Percentiles rank a stretch among this genome's conserved stretches.
Evolutionary conservation across 768 basidiomycete genomes (phyloP).

Genomic region (Phlebiopsis flavidoalba): DNA sequence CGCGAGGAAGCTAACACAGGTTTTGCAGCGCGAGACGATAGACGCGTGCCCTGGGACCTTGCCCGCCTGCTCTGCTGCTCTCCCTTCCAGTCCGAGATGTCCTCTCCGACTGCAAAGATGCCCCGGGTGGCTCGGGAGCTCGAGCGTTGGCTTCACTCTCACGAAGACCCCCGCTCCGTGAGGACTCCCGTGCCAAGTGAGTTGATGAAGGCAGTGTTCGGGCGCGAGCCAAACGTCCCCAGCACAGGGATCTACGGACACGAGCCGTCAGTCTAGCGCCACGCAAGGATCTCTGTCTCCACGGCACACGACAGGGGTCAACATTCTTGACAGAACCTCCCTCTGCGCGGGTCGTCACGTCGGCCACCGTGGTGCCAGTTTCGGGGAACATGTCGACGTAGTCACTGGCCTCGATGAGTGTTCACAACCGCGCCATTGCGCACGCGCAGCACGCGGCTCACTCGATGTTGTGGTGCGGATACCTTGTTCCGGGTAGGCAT

Average conservation of each 20-base stretch:
- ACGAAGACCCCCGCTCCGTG: conserved; percentile 36
- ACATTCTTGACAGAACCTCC: conserved; percentile 38
- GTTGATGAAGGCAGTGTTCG: conserved; percentile 47
- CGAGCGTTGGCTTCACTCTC: conserved; percentile 53
- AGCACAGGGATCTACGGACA: conserved; percentile 21
- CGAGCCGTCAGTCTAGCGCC: too few relatives aligned
- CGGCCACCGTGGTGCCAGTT: conserved; percentile 24
- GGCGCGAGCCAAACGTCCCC: conserved; percentile 32
- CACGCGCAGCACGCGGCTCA: conserved; percentile 31
- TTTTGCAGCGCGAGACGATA: conserved; percentile 48
- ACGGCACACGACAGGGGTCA: conserved; percentile 52
- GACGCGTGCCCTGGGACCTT: conserved; percentile 41
- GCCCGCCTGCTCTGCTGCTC: conserved; percentile 58
- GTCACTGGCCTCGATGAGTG: too few relatives aligned
- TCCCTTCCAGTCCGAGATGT: conserved; percentile 54
- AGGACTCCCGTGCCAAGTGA: conserved; percentile 33
- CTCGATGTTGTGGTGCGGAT: conserved; percentile 44
- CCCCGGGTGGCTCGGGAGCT: conserved; percentile 43
- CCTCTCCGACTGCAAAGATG: conserved; percentile 65
- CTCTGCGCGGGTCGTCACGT: conserved; percentile 49
- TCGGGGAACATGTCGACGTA: conserved; percentile 42
- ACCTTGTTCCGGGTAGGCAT: conserved; percentile 48
- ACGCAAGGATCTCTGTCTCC: too few relatives aligned
- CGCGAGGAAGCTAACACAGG: conserved; percentile 38
- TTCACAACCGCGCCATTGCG: conserved; percentile 49